These are phyloP conservation scores for Exsudoporus frostii DNA, from an alignment of 768 basidiomycete genomes.

Conservation along the genomic window DNA sequence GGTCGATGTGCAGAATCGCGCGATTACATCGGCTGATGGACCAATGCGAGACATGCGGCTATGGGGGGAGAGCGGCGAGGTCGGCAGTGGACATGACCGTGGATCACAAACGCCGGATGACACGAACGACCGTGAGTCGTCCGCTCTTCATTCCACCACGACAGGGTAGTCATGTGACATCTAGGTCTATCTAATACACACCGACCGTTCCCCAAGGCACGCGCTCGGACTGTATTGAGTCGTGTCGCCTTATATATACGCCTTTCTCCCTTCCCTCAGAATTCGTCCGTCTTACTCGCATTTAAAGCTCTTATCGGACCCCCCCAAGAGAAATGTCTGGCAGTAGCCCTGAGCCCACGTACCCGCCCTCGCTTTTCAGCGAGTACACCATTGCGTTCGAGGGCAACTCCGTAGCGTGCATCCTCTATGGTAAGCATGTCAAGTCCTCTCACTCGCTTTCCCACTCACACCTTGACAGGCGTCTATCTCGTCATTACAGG, in stretches of 20 bases:
- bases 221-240: constrained; percentile 1
- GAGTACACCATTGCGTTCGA: constrained; percentile 23
- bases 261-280: not conserved
- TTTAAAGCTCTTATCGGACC: not conserved
- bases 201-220: not conserved
- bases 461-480: constrained; percentile 1
- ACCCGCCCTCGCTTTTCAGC: constrained; percentile 9
- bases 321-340: constrained; percentile 12
- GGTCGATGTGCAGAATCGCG: no score
- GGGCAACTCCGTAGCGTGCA: constrained; percentile 16
- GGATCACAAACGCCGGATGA: no score
- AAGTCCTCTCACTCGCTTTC: no score
- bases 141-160: no score
- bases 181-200: no score
- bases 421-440: constrained; percentile 16
- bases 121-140: no score
- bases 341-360: constrained; percentile 4
- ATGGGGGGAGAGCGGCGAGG: no score
- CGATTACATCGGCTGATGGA: no score
- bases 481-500: constrained; percentile 12
- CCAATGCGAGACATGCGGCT: no score
- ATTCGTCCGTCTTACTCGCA: not conserved
- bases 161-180: no score
- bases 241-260: no score
- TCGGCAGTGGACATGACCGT: no score